These are phyloP conservation scores for Sungouiozyma ichnusensis DNA, from an alignment of 805 yeast species.

Conservation along the genomic window DNA sequence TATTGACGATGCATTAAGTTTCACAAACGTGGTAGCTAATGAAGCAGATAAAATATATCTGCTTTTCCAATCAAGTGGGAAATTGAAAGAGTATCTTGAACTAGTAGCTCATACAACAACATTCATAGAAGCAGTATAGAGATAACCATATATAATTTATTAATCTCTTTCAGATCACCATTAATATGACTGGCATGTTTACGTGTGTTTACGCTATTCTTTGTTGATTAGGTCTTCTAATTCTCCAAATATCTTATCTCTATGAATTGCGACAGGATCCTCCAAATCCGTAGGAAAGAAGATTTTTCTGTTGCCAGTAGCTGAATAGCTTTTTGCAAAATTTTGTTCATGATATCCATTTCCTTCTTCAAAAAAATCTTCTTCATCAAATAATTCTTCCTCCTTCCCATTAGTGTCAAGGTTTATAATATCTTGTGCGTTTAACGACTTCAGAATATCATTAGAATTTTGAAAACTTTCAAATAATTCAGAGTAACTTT, in stretches of 20 bases:
- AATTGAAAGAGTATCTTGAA: slow-evolving; percentile 42
- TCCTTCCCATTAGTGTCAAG: slow-evolving; percentile 18
- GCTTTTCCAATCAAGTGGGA: slow-evolving; percentile 49
- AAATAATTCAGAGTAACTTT: slow-evolving; percentile 17
- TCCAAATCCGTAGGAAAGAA: slow-evolving; percentile 49
- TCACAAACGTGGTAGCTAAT: slow-evolving; percentile 57
- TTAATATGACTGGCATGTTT: too few relatives aligned
- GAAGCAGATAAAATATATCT: slow-evolving; percentile 51
- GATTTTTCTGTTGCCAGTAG: slow-evolving; percentile 42
- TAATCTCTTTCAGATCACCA: too few relatives aligned
- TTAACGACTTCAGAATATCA: slow-evolving; percentile 19
- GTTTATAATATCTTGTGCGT: slow-evolving; percentile 23
- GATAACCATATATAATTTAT: not conserved
- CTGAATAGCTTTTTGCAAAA: slow-evolving; percentile 25
- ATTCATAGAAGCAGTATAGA: slow-evolving; percentile 4
- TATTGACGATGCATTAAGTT: slow-evolving; percentile 44
- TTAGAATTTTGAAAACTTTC: slow-evolving; percentile 12
- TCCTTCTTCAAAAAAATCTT: slow-evolving; percentile 58
- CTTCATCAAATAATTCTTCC: slow-evolving; percentile 32
- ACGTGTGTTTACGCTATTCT: slow-evolving; percentile 4
- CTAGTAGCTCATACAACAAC: slow-evolving; percentile 50
- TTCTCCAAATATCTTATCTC: slow-evolving; percentile 51
- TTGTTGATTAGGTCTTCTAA: slow-evolving; percentile 47
- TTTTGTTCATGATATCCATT: slow-evolving; percentile 38
- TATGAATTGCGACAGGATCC: slow-evolving; percentile 50